Evolutionary conservation across 1,284 basidiomycete species (phyloP).

Genomic region (Ceratobasidium sp.): DNA sequence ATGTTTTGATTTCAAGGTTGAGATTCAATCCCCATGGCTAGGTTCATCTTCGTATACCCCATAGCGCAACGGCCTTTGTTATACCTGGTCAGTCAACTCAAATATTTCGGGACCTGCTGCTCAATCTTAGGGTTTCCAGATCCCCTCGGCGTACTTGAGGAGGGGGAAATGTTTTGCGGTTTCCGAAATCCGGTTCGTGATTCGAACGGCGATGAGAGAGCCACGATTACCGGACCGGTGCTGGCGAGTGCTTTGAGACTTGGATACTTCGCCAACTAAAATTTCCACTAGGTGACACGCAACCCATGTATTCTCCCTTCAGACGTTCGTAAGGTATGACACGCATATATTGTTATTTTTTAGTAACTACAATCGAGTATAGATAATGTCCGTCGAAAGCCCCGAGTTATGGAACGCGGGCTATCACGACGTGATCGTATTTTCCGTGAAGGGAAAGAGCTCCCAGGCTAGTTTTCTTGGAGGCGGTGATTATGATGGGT

Average conservation of each 20-base stretch:
- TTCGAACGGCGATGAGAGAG: neutral
- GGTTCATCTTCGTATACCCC: slow-evolving; percentile 7
- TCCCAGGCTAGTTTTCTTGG: slow-evolving; percentile 28
- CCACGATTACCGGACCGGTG: slow-evolving; percentile 8
- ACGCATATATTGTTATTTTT: neutral
- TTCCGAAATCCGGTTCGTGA: slow-evolving; percentile 30
- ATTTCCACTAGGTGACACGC: slow-evolving; percentile 10
- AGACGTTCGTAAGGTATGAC: slow-evolving; percentile 30
- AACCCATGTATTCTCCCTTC: slow-evolving; percentile 31
- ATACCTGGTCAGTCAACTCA: slow-evolving; percentile 35
- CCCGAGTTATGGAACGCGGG: slow-evolving; percentile 17
- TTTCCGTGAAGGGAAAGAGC: slow-evolving; percentile 34
- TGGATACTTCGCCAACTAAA: neutral
- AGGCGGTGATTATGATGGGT: slow-evolving; percentile 39
- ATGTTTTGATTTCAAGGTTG: neutral
- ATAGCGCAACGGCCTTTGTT: slow-evolving; percentile 28
- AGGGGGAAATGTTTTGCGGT: slow-evolving; percentile 21
- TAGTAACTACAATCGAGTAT: no score
- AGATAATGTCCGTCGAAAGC: slow-evolving; percentile 33
- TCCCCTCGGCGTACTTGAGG: slow-evolving; percentile 28
- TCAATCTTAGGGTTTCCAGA: neutral
- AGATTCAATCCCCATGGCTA: neutral
- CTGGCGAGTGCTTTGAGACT: neutral
- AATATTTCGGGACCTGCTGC: no score
- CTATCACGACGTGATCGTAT: slow-evolving; percentile 34